phyloP scores from a whole-genome alignment of 140 eudicot species.

The Flaveria floridana region DNA sequence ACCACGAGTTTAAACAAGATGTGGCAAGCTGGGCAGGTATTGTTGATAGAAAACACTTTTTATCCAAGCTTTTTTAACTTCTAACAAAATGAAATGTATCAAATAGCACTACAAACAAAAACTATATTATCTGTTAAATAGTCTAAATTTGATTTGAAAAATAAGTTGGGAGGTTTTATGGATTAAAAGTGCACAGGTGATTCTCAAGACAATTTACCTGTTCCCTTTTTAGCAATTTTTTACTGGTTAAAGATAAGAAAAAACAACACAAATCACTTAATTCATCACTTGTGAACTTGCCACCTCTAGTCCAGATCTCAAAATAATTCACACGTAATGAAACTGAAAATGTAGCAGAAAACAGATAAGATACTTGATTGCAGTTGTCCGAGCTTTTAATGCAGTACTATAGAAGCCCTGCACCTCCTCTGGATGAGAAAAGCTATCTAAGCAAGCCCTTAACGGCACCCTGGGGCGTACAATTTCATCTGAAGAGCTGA shows the following conservation, averaged over 20 bases:
- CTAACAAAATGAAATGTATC: not conserved
- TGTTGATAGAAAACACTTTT: not conserved
- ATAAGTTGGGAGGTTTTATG: not conserved
- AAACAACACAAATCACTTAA: not conserved
- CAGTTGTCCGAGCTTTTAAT: slow-evolving; percentile 73
- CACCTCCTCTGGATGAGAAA: slow-evolving; percentile 83
- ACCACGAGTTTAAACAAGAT: not conserved
- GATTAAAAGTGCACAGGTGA: not conserved
- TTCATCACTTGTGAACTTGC: not conserved
- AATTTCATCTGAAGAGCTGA: slow-evolving; percentile 70
- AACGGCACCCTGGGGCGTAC: slow-evolving; percentile 93
- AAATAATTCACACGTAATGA: not conserved
- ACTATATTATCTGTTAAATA: not conserved
- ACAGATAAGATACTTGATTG: slow-evolving; percentile 60
- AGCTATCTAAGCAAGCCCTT: slow-evolving; percentile 71
- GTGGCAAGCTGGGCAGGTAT: not conserved
- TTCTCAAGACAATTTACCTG: not conserved
- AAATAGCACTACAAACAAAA: not conserved
- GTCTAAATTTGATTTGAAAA: not conserved
- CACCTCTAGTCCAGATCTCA: not conserved
- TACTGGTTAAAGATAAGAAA: not conserved
- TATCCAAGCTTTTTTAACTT: not conserved
- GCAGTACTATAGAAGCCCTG: slow-evolving; percentile 86
- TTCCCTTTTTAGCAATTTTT: not conserved
- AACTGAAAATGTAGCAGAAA: slow-evolving; percentile 12